phyloP scores from a whole-genome alignment of 1,284 basidiomycete species.

The Ustilago crameri region DNA sequence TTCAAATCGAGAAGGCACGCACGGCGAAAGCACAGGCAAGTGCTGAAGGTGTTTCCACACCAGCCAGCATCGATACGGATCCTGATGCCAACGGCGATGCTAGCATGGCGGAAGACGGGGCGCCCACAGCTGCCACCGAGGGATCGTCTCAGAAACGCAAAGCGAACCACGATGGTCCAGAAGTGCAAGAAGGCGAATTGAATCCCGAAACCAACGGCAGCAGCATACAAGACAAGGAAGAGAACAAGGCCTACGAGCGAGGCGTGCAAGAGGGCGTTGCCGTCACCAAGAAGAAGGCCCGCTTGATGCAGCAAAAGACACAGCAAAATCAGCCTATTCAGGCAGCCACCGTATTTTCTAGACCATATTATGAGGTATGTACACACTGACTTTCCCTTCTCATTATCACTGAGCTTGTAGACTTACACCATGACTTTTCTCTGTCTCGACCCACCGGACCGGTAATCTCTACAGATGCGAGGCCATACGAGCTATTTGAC shows the following conservation, averaged over 20 bases:
- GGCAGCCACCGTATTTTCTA: conserved; percentile 40
- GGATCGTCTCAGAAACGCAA: conserved; percentile 26
- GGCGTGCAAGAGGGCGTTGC: conserved; percentile 40
- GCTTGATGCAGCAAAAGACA: conserved; percentile 34
- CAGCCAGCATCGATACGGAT: not conserved
- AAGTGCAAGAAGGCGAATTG: conserved; percentile 5
- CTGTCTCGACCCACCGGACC: conserved; percentile 1
- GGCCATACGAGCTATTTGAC: conserved; percentile 67
- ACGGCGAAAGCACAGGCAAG: conserved; percentile 13
- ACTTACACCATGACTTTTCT: not conserved
- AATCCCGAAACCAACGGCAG: too few species aligned
- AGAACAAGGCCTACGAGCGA: conserved; percentile 18
- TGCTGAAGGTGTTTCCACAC: not conserved
- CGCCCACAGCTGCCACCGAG: not conserved
- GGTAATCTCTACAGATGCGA: conserved; percentile 51
- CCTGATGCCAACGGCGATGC: conserved; percentile 21
- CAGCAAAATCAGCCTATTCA: conserved; percentile 36
- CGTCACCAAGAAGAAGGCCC: conserved; percentile 48
- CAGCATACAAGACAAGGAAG: not conserved
- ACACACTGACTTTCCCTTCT: not conserved
- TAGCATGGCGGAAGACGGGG: conserved; percentile 14
- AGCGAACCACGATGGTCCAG: conserved; percentile 8
- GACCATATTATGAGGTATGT: conserved; percentile 42
- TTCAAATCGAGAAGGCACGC: conserved; percentile 59
- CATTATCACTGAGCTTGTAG: too few species aligned